A percentile compares a stretch with the other conserved stretches of the same genome.
These are phyloP conservation scores for Hyphodiscus hymeniophilus DNA, from an alignment of 495 filamentous ascomycete genomes.

Conservation along the genomic window DNA sequence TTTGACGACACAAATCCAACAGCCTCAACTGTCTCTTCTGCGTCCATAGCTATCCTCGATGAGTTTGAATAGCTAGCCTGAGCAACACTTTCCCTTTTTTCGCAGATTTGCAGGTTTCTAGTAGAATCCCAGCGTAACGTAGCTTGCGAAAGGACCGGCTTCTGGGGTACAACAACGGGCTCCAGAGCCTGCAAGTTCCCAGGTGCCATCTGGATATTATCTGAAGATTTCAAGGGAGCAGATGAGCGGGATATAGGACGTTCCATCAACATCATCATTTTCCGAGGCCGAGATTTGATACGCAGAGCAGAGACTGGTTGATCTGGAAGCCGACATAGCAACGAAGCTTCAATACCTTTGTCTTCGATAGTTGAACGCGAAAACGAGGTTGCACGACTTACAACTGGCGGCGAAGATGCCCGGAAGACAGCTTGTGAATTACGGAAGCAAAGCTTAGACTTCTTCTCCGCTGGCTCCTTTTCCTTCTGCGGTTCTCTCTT, in stretches of 20 bases:
- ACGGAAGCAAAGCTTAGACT: not conserved
- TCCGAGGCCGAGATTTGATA: slow-evolving; percentile 19
- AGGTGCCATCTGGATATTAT: not conserved
- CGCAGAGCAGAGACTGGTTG: slow-evolving; percentile 10
- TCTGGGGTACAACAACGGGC: not conserved
- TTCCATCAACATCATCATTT: slow-evolving; percentile 24
- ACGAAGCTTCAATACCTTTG: not conserved
- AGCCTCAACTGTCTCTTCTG: no score
- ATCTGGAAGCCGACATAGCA: not conserved
- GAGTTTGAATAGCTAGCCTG: not conserved
- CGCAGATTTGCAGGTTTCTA: not conserved
- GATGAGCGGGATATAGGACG: slow-evolving; percentile 4
- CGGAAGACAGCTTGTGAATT: not conserved
- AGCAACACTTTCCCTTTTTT: not conserved
- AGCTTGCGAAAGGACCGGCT: slow-evolving; percentile 11
- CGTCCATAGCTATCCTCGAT: not conserved
- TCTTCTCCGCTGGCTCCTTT: not conserved
- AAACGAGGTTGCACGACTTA: not conserved
- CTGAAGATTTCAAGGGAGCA: not conserved
- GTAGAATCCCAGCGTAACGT: slow-evolving; percentile 8
- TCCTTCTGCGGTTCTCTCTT: not conserved
- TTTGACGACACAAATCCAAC: no score
- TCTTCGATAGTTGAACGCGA: not conserved
- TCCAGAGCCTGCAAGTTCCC: not conserved
- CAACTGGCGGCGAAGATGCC: not conserved